Evolutionary conservation across 2,329 filamentous ascomycete genomes (phyloP).

Genomic region (Macrophomina phaseolina): DNA sequence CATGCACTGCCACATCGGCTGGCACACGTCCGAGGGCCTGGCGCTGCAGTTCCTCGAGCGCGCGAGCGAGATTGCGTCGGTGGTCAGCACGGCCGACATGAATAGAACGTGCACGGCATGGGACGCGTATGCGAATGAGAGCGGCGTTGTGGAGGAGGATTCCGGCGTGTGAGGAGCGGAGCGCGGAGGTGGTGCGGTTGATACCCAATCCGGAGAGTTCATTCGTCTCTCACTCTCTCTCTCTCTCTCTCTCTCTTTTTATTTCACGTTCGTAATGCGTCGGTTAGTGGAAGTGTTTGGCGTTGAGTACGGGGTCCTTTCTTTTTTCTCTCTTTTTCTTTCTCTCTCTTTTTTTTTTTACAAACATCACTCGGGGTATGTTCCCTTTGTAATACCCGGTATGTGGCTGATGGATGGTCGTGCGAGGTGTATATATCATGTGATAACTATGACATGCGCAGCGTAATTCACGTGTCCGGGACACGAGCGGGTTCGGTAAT

Average conservation of each 20-base stretch:
- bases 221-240: neutral
- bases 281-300: too few species aligned
- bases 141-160: conserved; percentile 33
- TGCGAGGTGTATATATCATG: too few species aligned
- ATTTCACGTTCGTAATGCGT: neutral
- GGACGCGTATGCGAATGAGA: conserved; percentile 32
- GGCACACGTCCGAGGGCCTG: conserved; percentile 32
- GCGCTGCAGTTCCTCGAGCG: conserved; percentile 34
- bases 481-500: too few species aligned
- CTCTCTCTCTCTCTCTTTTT: neutral
- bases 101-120: conserved; percentile 34
- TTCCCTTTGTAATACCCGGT: neutral
- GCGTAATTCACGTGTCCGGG: too few species aligned
- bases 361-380: too few species aligned
- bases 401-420: too few species aligned
- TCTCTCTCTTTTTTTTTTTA: too few species aligned
- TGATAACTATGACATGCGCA: too few species aligned
- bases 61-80: conserved; percentile 33
- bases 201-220: neutral
- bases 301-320: too few species aligned
- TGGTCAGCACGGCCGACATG: conserved; percentile 33
- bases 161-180: conserved; percentile 32
- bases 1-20: conserved; percentile 42
- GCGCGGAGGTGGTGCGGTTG: neutral
- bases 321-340: too few species aligned